Percentiles rank a stretch among this genome's conserved stretches.
phyloP scores from a whole-genome alignment of 805 yeast species.

The Teunomyces tritomae region DNA sequence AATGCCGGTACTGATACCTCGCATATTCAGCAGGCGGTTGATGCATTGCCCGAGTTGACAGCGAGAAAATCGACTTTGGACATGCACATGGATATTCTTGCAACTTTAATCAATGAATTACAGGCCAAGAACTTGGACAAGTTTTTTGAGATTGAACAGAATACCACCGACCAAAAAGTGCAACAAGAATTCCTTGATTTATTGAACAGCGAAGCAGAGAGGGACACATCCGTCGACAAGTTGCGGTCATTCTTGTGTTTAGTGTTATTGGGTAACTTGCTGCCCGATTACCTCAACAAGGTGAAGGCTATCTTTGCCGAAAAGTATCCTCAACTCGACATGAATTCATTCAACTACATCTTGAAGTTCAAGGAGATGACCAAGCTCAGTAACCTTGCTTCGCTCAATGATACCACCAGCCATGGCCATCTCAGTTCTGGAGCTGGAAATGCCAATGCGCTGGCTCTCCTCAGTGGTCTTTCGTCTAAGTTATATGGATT shows the following conservation, averaged over 20 bases:
- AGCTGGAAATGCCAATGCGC: constrained; percentile 40
- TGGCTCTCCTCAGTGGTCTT: constrained; percentile 68
- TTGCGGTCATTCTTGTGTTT: constrained; percentile 85
- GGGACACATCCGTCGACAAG: constrained; percentile 73
- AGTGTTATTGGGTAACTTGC: constrained; percentile 45
- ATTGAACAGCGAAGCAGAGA: constrained; percentile 47
- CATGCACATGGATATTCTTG: constrained; percentile 94
- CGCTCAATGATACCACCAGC: constrained; percentile 27
- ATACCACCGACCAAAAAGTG: constrained; percentile 58
- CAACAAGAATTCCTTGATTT: constrained; percentile 60
- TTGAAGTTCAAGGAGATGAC: constrained; percentile 78
- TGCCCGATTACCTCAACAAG: constrained; percentile 37
- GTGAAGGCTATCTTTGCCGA: constrained; percentile 61
- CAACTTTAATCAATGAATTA: constrained; percentile 75
- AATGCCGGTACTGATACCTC: constrained; percentile 52
- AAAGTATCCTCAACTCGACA: constrained; percentile 50
- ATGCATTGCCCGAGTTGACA: constrained; percentile 88
- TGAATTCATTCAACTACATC: constrained; percentile 67
- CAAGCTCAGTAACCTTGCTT: constrained; percentile 37
- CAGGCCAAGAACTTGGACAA: constrained; percentile 87
- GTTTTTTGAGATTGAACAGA: constrained; percentile 92
- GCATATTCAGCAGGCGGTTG: constrained; percentile 81
- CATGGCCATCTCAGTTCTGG: constrained; percentile 22
- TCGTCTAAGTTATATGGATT: constrained; percentile 77
- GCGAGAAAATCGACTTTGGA: constrained; percentile 85